phyloP scores from a whole-genome alignment of 73 alveolate species.

The Paramecium biaurelia region DNA sequence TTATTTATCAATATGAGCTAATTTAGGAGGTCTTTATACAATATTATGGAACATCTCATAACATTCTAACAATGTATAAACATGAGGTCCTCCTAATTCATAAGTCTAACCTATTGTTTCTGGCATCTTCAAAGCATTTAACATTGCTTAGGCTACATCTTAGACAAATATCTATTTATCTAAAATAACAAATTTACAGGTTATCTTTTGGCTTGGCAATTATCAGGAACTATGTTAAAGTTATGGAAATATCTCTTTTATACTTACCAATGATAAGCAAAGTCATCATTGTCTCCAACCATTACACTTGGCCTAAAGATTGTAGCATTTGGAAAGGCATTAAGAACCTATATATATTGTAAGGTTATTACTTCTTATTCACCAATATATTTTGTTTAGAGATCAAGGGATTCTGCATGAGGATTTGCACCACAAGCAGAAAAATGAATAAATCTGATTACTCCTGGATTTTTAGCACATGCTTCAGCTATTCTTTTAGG shows the following conservation, averaged over 20 bases:
- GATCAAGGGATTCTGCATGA: conserved; percentile 42
- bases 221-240: conserved; percentile 66
- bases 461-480: conserved; percentile 68
- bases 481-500: conserved; percentile 72
- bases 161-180: not conserved
- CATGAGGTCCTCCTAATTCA: conserved; percentile 78
- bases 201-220: conserved; percentile 66
- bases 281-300: conserved; percentile 67
- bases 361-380: conserved; percentile 64
- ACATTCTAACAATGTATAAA: conserved; percentile 61
- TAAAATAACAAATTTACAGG: conserved; percentile 32
- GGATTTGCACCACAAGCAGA: conserved; percentile 74
- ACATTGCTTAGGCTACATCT: conserved; percentile 67
- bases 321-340: conserved; percentile 70
- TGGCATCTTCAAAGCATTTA: conserved; percentile 67
- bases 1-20: conserved; percentile 43
- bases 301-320: conserved; percentile 68
- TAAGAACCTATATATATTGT: not conserved
- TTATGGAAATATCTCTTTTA: conserved; percentile 54
- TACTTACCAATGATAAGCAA: conserved; percentile 58
- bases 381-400: conserved; percentile 66
- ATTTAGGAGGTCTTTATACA: conserved; percentile 69
- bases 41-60: conserved; percentile 64
- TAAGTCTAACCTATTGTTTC: conserved; percentile 70
- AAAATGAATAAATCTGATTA: conserved; percentile 69